A percentile compares a stretch with the other conserved stretches of the same genome.
Evolutionary conservation across 495 filamentous ascomycete species (phyloP).

Genomic region (Cetradonia linearis): DNA sequence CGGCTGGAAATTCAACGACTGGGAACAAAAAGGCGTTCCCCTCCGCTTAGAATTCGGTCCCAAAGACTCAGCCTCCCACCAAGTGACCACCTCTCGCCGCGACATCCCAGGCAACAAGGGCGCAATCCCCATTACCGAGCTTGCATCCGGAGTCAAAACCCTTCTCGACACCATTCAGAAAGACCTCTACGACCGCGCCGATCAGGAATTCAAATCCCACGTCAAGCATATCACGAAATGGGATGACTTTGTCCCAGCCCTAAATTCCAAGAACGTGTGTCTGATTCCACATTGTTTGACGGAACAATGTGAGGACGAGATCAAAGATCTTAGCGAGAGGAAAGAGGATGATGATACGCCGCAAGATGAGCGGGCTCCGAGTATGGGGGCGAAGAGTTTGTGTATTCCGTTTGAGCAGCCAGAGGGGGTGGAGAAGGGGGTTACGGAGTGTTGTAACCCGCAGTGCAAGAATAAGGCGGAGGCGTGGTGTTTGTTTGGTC

Average conservation of each 20-base stretch:
- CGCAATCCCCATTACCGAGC: conserved; percentile 60
- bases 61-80: conserved; percentile 74
- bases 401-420: conserved; percentile 98
- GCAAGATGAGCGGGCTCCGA: conserved; percentile 70
- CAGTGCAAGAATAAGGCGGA: conserved; percentile 63
- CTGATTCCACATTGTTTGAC: conserved; percentile 77
- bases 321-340: conserved; percentile 80
- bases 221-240: conserved; percentile 72
- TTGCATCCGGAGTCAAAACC: conserved; percentile 59
- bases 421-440: conserved; percentile 60
- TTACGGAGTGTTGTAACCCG: conserved; percentile 84
- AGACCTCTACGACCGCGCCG: conserved; percentile 76
- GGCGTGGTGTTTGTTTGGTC: conserved; percentile 81
- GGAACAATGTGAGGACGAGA: conserved; percentile 79
- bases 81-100: conserved; percentile 74
- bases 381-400: conserved; percentile 94
- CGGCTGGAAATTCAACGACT: conserved; percentile 96
- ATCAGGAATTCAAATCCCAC: conserved; percentile 64
- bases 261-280: conserved; percentile 84
- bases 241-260: conserved; percentile 76
- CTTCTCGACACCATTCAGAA: conserved; percentile 81
- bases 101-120: conserved; percentile 65
- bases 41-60: conserved; percentile 91
- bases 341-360: conserved; percentile 56
- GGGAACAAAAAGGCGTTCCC: conserved; percentile 89